Evolutionary conservation across 805 yeast species (phyloP), one percentile per base, ranked within the genome.

Genomic region (Middelhovenomyces tepae): DNA sequence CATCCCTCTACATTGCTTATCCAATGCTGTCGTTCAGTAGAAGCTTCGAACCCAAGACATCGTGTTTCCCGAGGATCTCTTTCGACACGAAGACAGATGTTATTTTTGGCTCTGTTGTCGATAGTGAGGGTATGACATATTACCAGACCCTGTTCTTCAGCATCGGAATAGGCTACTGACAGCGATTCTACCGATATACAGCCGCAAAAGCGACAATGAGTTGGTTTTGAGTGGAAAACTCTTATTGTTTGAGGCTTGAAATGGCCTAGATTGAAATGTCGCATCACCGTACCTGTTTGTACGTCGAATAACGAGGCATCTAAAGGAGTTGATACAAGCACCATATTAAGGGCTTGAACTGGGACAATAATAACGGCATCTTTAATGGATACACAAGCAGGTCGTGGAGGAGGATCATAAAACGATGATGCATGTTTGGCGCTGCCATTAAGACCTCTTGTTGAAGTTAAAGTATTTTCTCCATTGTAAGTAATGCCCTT

Each of bases 41-140:
- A 84, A 1, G 79, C 72, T 34, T 76, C 83, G 51, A 85, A 81
- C 17, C 95, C 95, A 25, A 80, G 65, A 58, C 95, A 85, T 61
- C 95, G 72, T 23, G 83, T 82, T 57, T 85, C 95, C 47, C 94
- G 70, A 2, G 89, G 84, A 56, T 85, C 95, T 69, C 95, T 78
- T 56, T 85, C 95, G 24, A 82, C 93, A 56, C 95, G 72, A 35
- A 85, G 57, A 54, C 95, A 85, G 25, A 85, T 85, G 44, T 73
- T 78, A 36, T 73, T 79, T 48, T 81, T 80, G 7, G 93, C 85
- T 37, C 77, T 65, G 49, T 79, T 80, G 39, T 77, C 82, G 28
- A 78, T 72, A 27, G 71, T 71, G 47, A 74, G 78, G 0, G 91
- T 78, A 47, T 84, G 94, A 60, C 82, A 60, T 5, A 79, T 74